These are phyloP conservation scores for Entonaema liquescens DNA, from an alignment of 495 filamentous ascomycete species.

Conservation along the genomic window DNA sequence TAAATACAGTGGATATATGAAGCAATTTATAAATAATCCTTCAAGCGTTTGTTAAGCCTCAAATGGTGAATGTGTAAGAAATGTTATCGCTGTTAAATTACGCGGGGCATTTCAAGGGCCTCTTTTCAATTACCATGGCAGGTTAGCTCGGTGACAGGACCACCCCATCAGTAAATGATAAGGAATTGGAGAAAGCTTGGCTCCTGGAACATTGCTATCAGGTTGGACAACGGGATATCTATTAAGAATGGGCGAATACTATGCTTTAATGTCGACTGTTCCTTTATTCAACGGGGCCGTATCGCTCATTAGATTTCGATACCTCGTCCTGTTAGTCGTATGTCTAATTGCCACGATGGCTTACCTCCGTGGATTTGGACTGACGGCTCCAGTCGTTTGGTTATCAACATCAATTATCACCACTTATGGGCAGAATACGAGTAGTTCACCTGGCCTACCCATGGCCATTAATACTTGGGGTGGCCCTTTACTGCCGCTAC, in stretches of 20 bases:
- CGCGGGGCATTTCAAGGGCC: not conserved
- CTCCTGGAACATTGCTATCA: constrained; percentile 18
- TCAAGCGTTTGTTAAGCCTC: not conserved
- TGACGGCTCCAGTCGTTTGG: constrained; percentile 19
- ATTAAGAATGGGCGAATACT: not conserved
- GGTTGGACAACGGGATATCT: not conserved
- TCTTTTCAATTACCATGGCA: constrained; percentile 24
- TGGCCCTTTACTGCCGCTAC: constrained; percentile 56
- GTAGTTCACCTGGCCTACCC: constrained; percentile 49
- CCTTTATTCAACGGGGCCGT: not conserved
- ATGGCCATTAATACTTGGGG: constrained; percentile 59
- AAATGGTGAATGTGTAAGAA: not conserved
- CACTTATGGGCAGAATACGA: constrained; percentile 3
- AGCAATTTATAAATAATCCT: not conserved
- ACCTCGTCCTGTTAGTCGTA: constrained; percentile 7
- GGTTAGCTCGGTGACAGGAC: constrained; percentile 22
- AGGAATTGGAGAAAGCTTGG: constrained; percentile 40
- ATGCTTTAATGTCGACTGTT: constrained; percentile 15
- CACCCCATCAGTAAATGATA: constrained; percentile 26
- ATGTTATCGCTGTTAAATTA: too few relatives aligned
- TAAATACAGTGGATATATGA: not conserved
- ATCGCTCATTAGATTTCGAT: constrained; percentile 4
- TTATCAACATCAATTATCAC: constrained; percentile 15
- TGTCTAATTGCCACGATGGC: constrained; percentile 20
- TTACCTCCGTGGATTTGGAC: not conserved